phyloP scores from a whole-genome alignment of 257 asterid species.

The Solanum raphanifolium region DNA sequence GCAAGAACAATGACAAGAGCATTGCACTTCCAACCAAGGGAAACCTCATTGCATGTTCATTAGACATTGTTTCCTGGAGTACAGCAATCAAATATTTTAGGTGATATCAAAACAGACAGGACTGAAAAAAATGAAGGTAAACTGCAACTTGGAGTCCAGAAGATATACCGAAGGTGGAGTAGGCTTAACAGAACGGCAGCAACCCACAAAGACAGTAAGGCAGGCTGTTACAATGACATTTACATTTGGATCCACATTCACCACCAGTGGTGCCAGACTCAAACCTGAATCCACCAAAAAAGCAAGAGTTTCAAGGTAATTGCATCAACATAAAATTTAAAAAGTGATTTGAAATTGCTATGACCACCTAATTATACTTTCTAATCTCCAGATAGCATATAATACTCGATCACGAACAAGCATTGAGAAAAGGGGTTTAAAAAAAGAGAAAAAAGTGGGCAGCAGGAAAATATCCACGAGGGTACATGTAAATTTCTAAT shows the following conservation, averaged over 20 bases:
- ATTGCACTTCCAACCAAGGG: slow-evolving; percentile 96
- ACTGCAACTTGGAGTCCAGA: background rate
- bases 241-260: slow-evolving; percentile 84
- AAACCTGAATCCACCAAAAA: slow-evolving; percentile 42
- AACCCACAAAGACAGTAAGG: slow-evolving; percentile 83
- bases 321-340: background rate
- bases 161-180: slow-evolving; percentile 85
- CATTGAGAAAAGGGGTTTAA: background rate
- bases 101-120: background rate
- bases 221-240: slow-evolving; percentile 85
- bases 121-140: background rate
- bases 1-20: slow-evolving; percentile 89
- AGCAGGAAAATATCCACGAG: background rate
- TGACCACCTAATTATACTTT: background rate
- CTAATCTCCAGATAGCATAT: background rate
- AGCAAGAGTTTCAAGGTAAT: background rate
- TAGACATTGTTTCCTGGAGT: slow-evolving; percentile 93
- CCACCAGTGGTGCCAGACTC: slow-evolving; percentile 79
- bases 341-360: background rate
- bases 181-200: slow-evolving; percentile 84
- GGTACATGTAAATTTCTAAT: background rate
- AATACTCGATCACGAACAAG: background rate
- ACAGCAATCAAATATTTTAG: background rate
- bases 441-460: no score
- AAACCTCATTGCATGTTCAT: slow-evolving; percentile 93